Percentiles rank a stretch among this genome's conserved stretches.
These are phyloP conservation scores for Vickermania spadyakhi DNA, from an alignment of 208 protist genomes.

Conservation along the genomic window DNA sequence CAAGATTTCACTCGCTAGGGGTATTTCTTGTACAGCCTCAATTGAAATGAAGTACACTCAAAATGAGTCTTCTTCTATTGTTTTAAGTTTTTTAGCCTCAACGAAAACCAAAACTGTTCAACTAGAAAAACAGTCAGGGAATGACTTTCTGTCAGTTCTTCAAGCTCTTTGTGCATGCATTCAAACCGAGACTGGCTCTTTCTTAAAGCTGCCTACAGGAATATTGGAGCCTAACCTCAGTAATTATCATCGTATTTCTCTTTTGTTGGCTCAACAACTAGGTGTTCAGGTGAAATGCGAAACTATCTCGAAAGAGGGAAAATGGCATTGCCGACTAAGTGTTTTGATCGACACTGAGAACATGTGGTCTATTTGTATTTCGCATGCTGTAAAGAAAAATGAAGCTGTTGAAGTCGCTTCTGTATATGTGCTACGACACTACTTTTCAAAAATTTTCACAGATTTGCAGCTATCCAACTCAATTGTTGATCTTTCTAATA, in stretches of 20 bases:
- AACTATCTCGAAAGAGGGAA: slow-evolving; percentile 6
- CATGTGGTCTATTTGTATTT: slow-evolving; percentile 20
- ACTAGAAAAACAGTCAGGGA: slow-evolving; percentile 12
- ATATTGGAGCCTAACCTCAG: background rate
- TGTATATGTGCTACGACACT: slow-evolving; percentile 3
- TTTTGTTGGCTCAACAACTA: slow-evolving; percentile 11
- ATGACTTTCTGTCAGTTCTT: slow-evolving; percentile 4
- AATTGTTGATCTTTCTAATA: background rate
- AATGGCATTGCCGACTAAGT: slow-evolving; percentile 54
- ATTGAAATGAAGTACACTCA: no score
- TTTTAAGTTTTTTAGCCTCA: no score
- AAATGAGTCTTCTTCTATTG: no score
- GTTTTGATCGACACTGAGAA: slow-evolving; percentile 16
- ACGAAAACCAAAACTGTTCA: slow-evolving; percentile 4
- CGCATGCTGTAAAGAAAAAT: slow-evolving; percentile 27
- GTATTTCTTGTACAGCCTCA: no score
- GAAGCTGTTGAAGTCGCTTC: slow-evolving; percentile 34
- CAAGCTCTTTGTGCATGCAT: background rate
- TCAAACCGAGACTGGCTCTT: slow-evolving; percentile 1
- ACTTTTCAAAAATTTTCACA: slow-evolving; percentile 10
- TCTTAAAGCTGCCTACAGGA: background rate
- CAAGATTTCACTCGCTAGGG: background rate
- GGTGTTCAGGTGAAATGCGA: slow-evolving; percentile 16
- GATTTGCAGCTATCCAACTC: background rate
- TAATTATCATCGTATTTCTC: background rate